These are phyloP conservation scores for Heteromeles arbutifolia DNA, from an alignment of 306 rosid species.

Conservation along the genomic window DNA sequence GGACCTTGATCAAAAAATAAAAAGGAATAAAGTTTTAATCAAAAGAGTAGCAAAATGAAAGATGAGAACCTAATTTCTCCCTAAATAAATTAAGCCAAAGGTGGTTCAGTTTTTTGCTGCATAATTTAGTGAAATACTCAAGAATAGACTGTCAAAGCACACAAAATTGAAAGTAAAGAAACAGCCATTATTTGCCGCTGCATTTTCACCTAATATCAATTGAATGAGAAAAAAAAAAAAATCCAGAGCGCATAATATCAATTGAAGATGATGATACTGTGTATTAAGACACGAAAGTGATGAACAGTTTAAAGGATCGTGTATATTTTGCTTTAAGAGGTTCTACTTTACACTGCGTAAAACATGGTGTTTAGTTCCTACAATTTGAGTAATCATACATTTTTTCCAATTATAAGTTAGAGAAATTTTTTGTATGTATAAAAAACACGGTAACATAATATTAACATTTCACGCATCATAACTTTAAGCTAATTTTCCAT, in stretches of 20 bases:
- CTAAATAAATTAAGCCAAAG: not conserved
- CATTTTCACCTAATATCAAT: not conserved
- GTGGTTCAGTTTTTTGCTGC: not conserved
- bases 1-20: too few relatives aligned
- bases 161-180: not conserved
- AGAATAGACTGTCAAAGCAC: not conserved
- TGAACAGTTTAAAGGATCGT: too few relatives aligned
- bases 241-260: too few relatives aligned
- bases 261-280: not conserved
- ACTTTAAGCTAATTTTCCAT: not conserved
- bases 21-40: too few relatives aligned
- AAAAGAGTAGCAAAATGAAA: too few relatives aligned
- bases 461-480: not conserved
- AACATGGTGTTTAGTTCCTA: not conserved
- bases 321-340: too few relatives aligned
- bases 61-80: too few relatives aligned
- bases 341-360: too few relatives aligned
- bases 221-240: too few relatives aligned
- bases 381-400: not conserved
- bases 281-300: not conserved
- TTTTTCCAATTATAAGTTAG: not conserved
- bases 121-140: not conserved
- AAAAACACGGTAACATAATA: too few relatives aligned
- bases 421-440: not conserved
- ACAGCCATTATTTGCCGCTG: not conserved